A percentile compares a stretch with the other conserved stretches of the same genome.
Evolutionary conservation across 768 basidiomycete genomes (phyloP).

Genomic region (Fomitopsis serialis): DNA sequence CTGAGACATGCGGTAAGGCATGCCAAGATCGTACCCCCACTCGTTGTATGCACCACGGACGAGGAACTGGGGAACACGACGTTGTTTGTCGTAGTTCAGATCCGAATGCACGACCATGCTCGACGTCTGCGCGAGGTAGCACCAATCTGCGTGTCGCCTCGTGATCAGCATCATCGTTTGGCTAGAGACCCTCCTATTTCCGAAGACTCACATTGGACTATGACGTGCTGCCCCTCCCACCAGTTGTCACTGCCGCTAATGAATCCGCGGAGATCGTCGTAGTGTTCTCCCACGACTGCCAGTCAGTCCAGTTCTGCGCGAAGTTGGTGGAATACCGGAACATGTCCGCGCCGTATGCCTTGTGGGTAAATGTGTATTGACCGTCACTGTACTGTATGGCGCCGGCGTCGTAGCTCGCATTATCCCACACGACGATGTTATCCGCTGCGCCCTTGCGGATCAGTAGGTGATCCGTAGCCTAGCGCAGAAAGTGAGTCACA

Average conservation of each 20-base stretch:
- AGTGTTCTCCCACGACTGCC: constrained; percentile 73
- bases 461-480: constrained; percentile 73
- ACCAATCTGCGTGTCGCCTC: constrained; percentile 59
- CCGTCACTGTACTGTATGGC: constrained; percentile 55
- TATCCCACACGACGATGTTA: constrained; percentile 87
- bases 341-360: constrained; percentile 80
- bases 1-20: constrained; percentile 62
- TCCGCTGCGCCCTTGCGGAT: constrained; percentile 70
- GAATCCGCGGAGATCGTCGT: constrained; percentile 56
- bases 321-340: constrained; percentile 87
- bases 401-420: constrained; percentile 66
- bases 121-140: constrained; percentile 53
- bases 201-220: constrained; percentile 72
- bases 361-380: constrained; percentile 74
- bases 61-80: constrained; percentile 84
- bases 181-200: background rate
- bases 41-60: constrained; percentile 86
- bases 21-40: constrained; percentile 89
- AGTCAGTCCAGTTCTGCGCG: constrained; percentile 77
- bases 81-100: constrained; percentile 46
- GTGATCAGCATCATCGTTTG: background rate
- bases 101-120: constrained; percentile 77
- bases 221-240: constrained; percentile 83
- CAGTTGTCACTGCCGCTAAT: constrained; percentile 47
- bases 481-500: background rate